phyloP scores from a whole-genome alignment of 225 moss, liverwort and hornwort species.

The Anthoceros angustus region DNA sequence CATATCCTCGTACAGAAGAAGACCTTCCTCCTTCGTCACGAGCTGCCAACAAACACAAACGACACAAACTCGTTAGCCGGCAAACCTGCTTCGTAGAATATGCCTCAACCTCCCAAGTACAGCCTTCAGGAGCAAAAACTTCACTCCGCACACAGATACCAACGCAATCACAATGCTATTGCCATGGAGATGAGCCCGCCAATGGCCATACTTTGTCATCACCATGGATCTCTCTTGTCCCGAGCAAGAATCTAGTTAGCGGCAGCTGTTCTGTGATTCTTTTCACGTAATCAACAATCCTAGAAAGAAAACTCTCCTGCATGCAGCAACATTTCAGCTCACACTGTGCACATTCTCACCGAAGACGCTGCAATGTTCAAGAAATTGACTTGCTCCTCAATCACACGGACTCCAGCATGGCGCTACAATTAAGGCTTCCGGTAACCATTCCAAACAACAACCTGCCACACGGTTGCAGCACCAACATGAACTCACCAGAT shows the following conservation, averaged over 20 bases:
- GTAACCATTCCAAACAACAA: too few relatives aligned
- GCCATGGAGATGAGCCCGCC: not conserved
- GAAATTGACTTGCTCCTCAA: not conserved
- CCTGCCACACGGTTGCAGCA: too few relatives aligned
- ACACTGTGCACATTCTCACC: not conserved
- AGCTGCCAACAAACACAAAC: not conserved
- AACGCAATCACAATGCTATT: too few relatives aligned
- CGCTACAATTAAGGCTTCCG: too few relatives aligned
- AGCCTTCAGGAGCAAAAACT: not conserved
- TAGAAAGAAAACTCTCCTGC: not conserved
- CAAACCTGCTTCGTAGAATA: not conserved
- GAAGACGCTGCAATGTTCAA: not conserved
- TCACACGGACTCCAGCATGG: too few relatives aligned
- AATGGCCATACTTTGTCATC: not conserved
- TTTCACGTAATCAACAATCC: constrained; percentile 1
- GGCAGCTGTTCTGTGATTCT: constrained; percentile 4
- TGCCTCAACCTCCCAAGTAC: not conserved
- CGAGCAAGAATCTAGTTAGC: constrained; percentile 2
- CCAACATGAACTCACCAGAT: not conserved
- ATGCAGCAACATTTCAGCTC: not conserved
- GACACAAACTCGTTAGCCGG: not conserved
- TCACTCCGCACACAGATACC: too few relatives aligned
- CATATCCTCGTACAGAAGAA: constrained; percentile 2
- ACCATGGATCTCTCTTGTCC: not conserved
- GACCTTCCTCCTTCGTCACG: not conserved